A percentile compares a stretch with the other conserved stretches of the same genome.
Conservation (phyloP, 257 asterid genomes). For the Rubia yunnanensis region DNA sequence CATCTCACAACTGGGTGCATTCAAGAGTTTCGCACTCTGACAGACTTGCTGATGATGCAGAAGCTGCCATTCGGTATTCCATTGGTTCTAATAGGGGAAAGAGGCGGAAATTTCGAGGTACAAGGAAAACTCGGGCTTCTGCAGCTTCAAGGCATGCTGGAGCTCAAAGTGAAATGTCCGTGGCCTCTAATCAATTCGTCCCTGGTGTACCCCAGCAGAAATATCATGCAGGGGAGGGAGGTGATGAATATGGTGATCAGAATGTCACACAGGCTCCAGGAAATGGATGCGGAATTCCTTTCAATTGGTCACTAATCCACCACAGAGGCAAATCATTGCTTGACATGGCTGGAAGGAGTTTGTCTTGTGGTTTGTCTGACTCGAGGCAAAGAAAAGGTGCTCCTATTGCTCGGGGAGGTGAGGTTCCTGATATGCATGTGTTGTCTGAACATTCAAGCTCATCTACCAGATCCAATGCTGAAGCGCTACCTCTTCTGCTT, state of each 20-base stretch:
- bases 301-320: constrained; percentile 94
- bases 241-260: constrained; percentile 33
- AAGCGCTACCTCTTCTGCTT: constrained; percentile 73
- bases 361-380: constrained; percentile 88
- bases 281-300: constrained; percentile 91
- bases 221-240: constrained; percentile 32
- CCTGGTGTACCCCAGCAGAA: constrained; percentile 35
- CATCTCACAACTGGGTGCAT: constrained; percentile 33
- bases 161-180: constrained; percentile 64
- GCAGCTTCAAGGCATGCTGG: constrained; percentile 38
- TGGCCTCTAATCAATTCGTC: constrained; percentile 74
- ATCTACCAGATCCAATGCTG: constrained; percentile 58
- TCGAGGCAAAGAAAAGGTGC: constrained; percentile 51
- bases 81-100: constrained; percentile 39
- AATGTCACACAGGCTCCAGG: constrained; percentile 37
- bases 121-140: constrained; percentile 56
- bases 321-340: constrained; percentile 77
- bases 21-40: constrained; percentile 27
- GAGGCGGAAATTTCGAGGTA: constrained; percentile 68
- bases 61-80: constrained; percentile 24
- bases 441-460: constrained; percentile 57
- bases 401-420: constrained; percentile 22
- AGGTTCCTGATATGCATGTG: constrained; percentile 38
- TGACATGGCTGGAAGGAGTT: constrained; percentile 85
- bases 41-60: constrained; percentile 31